Conservation (phyloP, 2,329 filamentous ascomycete species). For the Penicillium sp. region DNA sequence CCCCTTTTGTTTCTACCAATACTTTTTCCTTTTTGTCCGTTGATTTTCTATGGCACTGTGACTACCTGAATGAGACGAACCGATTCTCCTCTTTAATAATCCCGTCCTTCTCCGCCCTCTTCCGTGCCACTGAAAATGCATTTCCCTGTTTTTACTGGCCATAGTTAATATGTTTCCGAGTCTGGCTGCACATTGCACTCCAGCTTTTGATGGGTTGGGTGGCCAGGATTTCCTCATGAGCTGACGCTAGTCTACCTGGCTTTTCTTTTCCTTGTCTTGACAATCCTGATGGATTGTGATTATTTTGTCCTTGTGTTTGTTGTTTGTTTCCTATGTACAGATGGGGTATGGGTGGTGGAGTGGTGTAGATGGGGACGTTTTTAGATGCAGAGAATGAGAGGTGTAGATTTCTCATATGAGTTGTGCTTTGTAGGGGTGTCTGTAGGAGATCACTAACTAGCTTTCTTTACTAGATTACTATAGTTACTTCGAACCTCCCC, state of each 20-base stretch:
- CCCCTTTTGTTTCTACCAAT: slow-evolving; percentile 35
- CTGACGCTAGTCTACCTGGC: slow-evolving; percentile 18
- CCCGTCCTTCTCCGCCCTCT: slow-evolving; percentile 3
- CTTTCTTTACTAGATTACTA: no score
- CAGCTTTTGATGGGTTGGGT: slow-evolving; percentile 23
- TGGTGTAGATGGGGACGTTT: background rate
- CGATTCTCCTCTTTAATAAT: slow-evolving; percentile 10
- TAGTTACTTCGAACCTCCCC: no score
- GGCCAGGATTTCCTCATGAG: slow-evolving; percentile 21
- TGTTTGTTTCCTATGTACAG: slow-evolving; percentile 19
- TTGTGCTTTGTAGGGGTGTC: background rate
- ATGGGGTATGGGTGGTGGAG: slow-evolving; percentile 4
- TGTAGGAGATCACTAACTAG: no score
- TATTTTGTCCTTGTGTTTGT: slow-evolving; percentile 2
- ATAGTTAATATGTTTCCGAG: slow-evolving; percentile 15
- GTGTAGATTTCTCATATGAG: slow-evolving; percentile 16
- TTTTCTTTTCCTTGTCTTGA: slow-evolving; percentile 8
- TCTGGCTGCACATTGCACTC: slow-evolving; percentile 16
- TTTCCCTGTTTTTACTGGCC: slow-evolving; percentile 23
- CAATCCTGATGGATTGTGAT: slow-evolving; percentile 7
- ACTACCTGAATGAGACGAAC: slow-evolving; percentile 25
- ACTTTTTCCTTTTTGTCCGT: slow-evolving; percentile 16
- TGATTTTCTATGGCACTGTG: slow-evolving; percentile 23
- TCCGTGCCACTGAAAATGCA: slow-evolving; percentile 12
- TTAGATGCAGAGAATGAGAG: slow-evolving; percentile 19